Evolutionary conservation across 345 rosid species (phyloP).

Genomic region (Moricandia arvensis): DNA sequence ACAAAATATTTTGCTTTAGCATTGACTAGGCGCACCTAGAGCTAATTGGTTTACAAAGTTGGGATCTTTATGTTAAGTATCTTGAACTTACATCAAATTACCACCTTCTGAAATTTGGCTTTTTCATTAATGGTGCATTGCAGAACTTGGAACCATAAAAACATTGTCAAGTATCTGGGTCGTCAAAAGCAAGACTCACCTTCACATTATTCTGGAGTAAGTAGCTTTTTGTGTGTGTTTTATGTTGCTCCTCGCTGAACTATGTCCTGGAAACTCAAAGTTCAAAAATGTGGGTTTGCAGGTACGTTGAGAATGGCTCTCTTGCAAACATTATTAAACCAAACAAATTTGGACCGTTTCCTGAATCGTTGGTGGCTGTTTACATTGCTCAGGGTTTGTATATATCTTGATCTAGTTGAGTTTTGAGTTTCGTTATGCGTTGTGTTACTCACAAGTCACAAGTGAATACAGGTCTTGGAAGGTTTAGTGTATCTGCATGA

Average conservation of each 20-base stretch:
- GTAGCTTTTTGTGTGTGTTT: slow-evolving; percentile 34
- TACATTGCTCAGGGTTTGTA: slow-evolving; percentile 97
- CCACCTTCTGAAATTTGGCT: background rate
- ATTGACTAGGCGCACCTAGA: too few species aligned
- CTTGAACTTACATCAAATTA: background rate
- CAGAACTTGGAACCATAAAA: slow-evolving; percentile 97
- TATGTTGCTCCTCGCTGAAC: slow-evolving; percentile 1
- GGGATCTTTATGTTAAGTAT: background rate
- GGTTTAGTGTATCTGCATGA: slow-evolving; percentile 96
- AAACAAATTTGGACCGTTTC: slow-evolving; percentile 97
- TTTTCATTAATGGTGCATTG: slow-evolving; percentile 14
- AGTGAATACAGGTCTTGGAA: slow-evolving; percentile 74
- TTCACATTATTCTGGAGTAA: slow-evolving; percentile 98
- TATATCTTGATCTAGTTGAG: slow-evolving; percentile 26
- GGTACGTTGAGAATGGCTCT: slow-evolving; percentile 99
- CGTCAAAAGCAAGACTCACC: slow-evolving; percentile 86
- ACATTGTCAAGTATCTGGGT: slow-evolving; percentile 97
- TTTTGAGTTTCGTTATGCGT: slow-evolving; percentile 20
- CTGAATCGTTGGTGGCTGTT: slow-evolving; percentile 93
- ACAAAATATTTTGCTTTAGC: too few species aligned
- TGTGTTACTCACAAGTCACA: slow-evolving; percentile 36
- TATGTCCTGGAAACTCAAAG: slow-evolving; percentile 14
- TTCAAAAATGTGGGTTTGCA: slow-evolving; percentile 37
- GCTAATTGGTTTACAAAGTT: background rate
- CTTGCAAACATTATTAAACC: slow-evolving; percentile 99